A percentile compares a stretch with the other conserved stretches of the same genome.
These are phyloP conservation scores for Diaporthe destruens DNA, from an alignment of 2,329 filamentous ascomycete species.

Conservation along the genomic window DNA sequence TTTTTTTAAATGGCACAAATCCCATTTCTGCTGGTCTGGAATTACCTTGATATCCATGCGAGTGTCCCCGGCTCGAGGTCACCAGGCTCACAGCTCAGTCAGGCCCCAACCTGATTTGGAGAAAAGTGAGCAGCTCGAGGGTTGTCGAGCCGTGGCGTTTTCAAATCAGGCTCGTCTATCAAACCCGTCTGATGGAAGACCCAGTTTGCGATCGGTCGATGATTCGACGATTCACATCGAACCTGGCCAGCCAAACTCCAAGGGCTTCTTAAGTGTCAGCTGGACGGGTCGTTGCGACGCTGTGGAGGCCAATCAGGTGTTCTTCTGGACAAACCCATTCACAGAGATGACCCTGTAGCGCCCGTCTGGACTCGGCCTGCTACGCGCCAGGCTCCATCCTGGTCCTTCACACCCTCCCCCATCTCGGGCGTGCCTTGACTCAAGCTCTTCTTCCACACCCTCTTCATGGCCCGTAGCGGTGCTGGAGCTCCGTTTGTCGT, in stretches of 20 bases:
- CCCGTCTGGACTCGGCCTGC: constrained; percentile 33
- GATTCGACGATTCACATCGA: constrained; percentile 36
- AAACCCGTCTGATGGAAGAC: constrained; percentile 32
- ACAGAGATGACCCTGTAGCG: constrained; percentile 25
- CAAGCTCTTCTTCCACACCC: constrained; percentile 39
- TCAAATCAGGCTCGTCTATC: constrained; percentile 35
- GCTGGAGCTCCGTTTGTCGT: constrained; percentile 22
- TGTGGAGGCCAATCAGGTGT: constrained; percentile 38
- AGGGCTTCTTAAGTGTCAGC: constrained; percentile 35
- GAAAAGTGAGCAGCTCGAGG: constrained; percentile 24
- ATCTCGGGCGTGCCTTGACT: constrained; percentile 37
- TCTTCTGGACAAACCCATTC: constrained; percentile 35
- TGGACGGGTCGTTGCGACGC: constrained; percentile 40
- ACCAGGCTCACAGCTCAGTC: background rate
- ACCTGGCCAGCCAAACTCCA: constrained; percentile 31
- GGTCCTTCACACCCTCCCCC: constrained; percentile 40
- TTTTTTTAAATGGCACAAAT: background rate
- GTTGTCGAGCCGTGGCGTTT: constrained; percentile 36
- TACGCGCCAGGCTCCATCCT: constrained; percentile 41
- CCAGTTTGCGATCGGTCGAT: constrained; percentile 33
- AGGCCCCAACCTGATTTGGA: constrained; percentile 23
- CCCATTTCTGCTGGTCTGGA: constrained; percentile 18
- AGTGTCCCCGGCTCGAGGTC: constrained; percentile 10
- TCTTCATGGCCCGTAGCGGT: constrained; percentile 28
- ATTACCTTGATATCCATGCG: constrained; percentile 19